These are phyloP conservation scores for Amanita molliuscula DNA, from an alignment of 768 basidiomycete genomes.

Conservation along the genomic window DNA sequence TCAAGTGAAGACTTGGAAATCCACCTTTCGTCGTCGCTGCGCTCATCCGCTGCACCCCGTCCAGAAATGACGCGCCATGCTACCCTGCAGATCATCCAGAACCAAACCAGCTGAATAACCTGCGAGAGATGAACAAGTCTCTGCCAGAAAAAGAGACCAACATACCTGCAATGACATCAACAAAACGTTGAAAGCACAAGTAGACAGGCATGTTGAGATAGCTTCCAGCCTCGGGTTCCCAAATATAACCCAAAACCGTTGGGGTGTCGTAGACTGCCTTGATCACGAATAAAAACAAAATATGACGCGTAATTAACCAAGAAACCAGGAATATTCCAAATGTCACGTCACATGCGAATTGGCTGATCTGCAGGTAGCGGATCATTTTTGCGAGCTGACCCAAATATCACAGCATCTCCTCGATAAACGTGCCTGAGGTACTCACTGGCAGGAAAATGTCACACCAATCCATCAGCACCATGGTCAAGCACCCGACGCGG, in stretches of 20 bases:
- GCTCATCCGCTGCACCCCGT: conserved; percentile 67
- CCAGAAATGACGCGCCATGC: conserved; percentile 72
- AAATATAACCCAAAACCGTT: conserved; percentile 37
- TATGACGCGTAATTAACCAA: conserved; percentile 86
- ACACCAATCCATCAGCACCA: conserved; percentile 90
- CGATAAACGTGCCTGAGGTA: conserved; percentile 10
- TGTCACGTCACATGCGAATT: conserved; percentile 55
- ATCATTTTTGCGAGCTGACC: conserved; percentile 86
- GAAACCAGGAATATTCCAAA: conserved; percentile 81
- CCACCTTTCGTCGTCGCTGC: conserved; percentile 69
- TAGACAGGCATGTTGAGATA: conserved; percentile 41
- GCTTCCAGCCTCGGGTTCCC: conserved; percentile 47
- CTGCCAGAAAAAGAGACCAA: neutral
- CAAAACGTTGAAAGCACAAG: conserved; percentile 39
- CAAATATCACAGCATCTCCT: neutral
- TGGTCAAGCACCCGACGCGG: conserved; percentile 80
- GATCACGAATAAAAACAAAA: conserved; percentile 69
- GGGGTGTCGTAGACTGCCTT: conserved; percentile 41
- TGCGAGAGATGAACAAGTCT: conserved; percentile 18
- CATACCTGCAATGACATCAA: conserved; percentile 56
- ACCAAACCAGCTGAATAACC: conserved; percentile 79
- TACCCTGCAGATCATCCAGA: conserved; percentile 72
- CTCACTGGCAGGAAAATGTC: conserved; percentile 89
- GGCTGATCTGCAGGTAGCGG: conserved; percentile 63
- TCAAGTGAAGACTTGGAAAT: neutral